Evolutionary conservation across 2,329 filamentous ascomycete species (phyloP), one percentile per base, ranked within the genome.

Genomic region (Harringtonia lauricola): DNA sequence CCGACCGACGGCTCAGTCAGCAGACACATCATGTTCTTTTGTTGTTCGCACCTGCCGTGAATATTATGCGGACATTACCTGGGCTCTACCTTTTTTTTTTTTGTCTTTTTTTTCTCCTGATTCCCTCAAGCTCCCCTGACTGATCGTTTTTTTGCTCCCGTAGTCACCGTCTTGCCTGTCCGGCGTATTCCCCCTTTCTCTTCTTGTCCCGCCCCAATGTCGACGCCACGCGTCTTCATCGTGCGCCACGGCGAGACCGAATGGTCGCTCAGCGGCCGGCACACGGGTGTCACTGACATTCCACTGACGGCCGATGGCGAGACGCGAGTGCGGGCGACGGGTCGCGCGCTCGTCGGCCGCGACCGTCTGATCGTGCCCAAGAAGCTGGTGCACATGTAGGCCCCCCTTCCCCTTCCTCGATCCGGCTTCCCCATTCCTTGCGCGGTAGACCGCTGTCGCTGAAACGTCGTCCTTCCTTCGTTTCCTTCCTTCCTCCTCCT

Each of bases 191-290:
- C 26, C 8, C 24, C 4, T 31, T 24, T 15, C 29, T 29, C 34
- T n/a, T 24, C n/a, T 10, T 43, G 15, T 33, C 36, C 21, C 19
- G 1, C 21, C 26, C n/a, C 35, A 14, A 64, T 64, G 62, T 39
- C 62, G 2, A 78, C 81, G 2, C 85, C 86, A 2, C 75, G 85
- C 42, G 80, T 86, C 59, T 90, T 90, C 67, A 77, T 92, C 53
- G 67, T 88, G 59, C 86, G 89, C 54, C 89, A 95, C 59, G 90
- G 89, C 64, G 87, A 95, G 67, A 96, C 89, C 4, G 87, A 94
- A 68, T 96, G 89, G 89, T 94, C 86, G 6, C 77, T 94, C 39
- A 83, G 83, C 53, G 89, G 87, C 44, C 74, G 79, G 42, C 86
- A 95, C 64, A 96, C 90, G 0, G 84, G 88, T 41, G 72, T 69